Evolutionary conservation across 352 stramenopile species (phyloP).

Genomic region (Phytophthora sansomeana): DNA sequence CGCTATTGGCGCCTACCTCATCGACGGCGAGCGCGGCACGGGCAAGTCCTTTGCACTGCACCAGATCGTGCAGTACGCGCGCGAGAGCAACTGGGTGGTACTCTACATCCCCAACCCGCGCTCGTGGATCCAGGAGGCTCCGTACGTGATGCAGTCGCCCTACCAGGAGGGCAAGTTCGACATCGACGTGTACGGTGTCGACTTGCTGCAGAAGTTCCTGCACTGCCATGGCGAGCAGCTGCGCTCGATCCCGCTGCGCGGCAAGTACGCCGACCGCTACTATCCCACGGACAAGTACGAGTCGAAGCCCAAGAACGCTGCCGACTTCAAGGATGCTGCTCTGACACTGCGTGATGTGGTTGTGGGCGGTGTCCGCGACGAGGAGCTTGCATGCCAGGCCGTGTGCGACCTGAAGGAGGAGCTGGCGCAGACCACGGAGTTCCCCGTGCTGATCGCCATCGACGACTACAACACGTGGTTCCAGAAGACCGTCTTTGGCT

Average conservation of each 20-base stretch:
- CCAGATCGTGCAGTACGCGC: constrained; percentile 90
- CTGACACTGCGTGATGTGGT: constrained; percentile 85
- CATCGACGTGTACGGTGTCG: constrained; percentile 84
- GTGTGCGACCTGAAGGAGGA: constrained; percentile 85
- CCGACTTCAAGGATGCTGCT: constrained; percentile 58
- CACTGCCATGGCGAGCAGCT: constrained; percentile 82
- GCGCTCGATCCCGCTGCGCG: constrained; percentile 62
- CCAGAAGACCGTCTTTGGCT: constrained; percentile 87
- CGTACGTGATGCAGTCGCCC: constrained; percentile 87
- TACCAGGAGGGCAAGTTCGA: constrained; percentile 86
- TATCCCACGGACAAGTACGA: constrained; percentile 73
- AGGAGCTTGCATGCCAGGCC: constrained; percentile 81
- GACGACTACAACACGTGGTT: constrained; percentile 93
- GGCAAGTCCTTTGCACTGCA: constrained; percentile 88
- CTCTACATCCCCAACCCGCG: constrained; percentile 83
- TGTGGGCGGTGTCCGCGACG: constrained; percentile 80
- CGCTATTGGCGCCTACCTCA: constrained; percentile 63
- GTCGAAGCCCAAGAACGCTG: constrained; percentile 75
- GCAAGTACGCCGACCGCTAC: constrained; percentile 80
- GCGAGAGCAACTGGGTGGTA: constrained; percentile 87
- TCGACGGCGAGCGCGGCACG: constrained; percentile 83
- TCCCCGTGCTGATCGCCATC: constrained; percentile 86
- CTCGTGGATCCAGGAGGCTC: constrained; percentile 80
- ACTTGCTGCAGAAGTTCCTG: constrained; percentile 83
- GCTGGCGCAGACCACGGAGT: constrained; percentile 81